Base-by-base conservation (phyloP, 768 basidiomycete species). In the Termitomyces sp. region DNA sequence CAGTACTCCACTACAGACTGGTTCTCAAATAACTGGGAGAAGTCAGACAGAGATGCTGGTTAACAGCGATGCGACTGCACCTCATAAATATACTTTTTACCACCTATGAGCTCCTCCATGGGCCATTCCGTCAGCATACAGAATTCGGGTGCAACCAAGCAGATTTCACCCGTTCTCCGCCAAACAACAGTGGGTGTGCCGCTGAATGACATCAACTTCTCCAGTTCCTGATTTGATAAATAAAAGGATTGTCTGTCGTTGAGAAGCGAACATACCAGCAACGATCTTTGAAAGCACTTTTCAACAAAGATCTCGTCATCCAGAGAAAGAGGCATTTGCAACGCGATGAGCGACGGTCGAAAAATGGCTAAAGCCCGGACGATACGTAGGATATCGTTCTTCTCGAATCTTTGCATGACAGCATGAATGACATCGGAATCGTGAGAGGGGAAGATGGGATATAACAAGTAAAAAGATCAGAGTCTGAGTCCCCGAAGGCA, bases 271-370 rank as follows among this genome's bases (percentile, higher is more conserved):
- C 82, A 67, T 65, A 95, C 93, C 66, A 98, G 80, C 60, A 98
- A 75, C 36, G 94, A 93, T 54, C 96, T 81, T 73, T 98, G 96
- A 70, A 98, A 96, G 64, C 92, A 96, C 68, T 88, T 88, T 75
- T 98, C 96, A 53, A 96, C 89, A 72, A 98, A 98, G 2, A 96
- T 82, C 71, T 98, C 96, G 74, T 98, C 96, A 66, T 97, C 95
- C 58, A 94, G 85, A 18, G 93, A 91, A 71, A 98, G 78, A 31
- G 96, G 94, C 95, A 98, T 97, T 82, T 98, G 95, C 54, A 98
- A 76, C 30, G 96, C 96, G 67, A 98, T 98, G 57, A 98, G 81
- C 58, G 93, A 95, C n/a, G 96, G 96, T 57, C 96, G 83, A 71
- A 94, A 95, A 39, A 96, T 92, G 20, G 96, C 95, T 57, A 98